Evolutionary conservation across 805 yeast species (phyloP), one percentile per base, ranked within the genome.

Genomic region (Kurtzmaniella cleridarum): DNA sequence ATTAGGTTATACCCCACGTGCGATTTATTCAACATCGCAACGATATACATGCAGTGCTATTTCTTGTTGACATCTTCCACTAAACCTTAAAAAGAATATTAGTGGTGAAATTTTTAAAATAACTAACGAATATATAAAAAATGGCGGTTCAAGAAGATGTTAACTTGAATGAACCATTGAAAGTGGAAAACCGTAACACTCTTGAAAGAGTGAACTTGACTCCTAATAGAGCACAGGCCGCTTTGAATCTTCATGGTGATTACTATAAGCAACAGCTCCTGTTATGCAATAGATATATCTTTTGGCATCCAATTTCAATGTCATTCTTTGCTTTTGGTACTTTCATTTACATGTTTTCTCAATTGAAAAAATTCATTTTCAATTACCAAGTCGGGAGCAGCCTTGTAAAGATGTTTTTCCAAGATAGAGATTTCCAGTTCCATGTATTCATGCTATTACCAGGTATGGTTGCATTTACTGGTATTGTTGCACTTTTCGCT

Each of bases 161-260:
- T 15, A 66, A 73, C 35, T 68, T 78, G 42, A 69, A 69, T 44
- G 60, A 68, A 44, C 87, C 89, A 5, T 57, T 84, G 39, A 75
- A 78, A 42, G 58, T 51, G 1, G 62, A 69, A 27, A 71, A 70
- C 1, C 73, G 78, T 12, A 67, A 87, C 9, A 74, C 75, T 1
- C 74, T 84, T 29, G 62, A 58, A 34, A 64, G 77, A 28, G 50
- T 74, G 1, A 55, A 59, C 2, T 63, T 85, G 36, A 65, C 63
- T 5, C 90, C 90, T 1, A 76, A 73, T 24, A 66, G 69, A 30
- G 67, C 82, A 1, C 74, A 76, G 32, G 84, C 84, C 9, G 76
- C 81, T 1, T 52, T 81, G 39, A 79, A 76, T 41, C 59, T 84
- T 42, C 77, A 81, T 24, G 78, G 84, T 41, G 93, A 84, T 54